Evolutionary conservation across 2,329 filamentous ascomycete species (phyloP).

Genomic region (Eutypella sp.): DNA sequence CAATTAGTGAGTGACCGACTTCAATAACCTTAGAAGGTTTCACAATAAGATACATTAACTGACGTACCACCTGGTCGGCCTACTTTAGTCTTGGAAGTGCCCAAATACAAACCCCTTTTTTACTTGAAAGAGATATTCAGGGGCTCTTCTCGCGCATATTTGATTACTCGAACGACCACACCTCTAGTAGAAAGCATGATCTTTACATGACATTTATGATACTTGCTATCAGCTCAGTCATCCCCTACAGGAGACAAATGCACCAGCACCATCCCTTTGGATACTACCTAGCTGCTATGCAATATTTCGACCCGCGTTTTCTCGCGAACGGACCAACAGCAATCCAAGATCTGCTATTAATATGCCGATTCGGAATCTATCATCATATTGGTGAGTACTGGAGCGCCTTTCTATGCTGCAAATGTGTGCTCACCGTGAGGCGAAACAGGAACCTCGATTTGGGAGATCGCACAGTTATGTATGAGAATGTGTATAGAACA

Average conservation of each 20-base stretch:
- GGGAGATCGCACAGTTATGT: not conserved
- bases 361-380: constrained; percentile 1
- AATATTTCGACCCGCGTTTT: not conserved
- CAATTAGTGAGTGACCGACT: not conserved
- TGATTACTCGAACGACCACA: not conserved
- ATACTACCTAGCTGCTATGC: constrained; percentile 1
- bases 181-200: not conserved
- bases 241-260: not conserved
- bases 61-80: no score
- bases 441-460: not conserved
- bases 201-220: not conserved
- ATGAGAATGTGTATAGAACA: constrained; percentile 2
- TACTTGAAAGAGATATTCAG: not conserved
- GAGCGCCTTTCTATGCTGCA: no score
- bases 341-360: not conserved
- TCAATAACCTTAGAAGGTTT: not conserved
- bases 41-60: not conserved
- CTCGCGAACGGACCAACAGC: not conserved
- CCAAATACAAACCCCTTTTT: not conserved
- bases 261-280: not conserved
- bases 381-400: constrained; percentile 1
- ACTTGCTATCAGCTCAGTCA: not conserved
- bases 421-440: no score
- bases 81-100: not conserved
- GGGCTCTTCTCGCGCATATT: not conserved